Evolutionary conservation across 768 basidiomycete genomes (phyloP), one percentile per base, ranked within the genome.

Genomic region (Mrakia hoshinonis): DNA sequence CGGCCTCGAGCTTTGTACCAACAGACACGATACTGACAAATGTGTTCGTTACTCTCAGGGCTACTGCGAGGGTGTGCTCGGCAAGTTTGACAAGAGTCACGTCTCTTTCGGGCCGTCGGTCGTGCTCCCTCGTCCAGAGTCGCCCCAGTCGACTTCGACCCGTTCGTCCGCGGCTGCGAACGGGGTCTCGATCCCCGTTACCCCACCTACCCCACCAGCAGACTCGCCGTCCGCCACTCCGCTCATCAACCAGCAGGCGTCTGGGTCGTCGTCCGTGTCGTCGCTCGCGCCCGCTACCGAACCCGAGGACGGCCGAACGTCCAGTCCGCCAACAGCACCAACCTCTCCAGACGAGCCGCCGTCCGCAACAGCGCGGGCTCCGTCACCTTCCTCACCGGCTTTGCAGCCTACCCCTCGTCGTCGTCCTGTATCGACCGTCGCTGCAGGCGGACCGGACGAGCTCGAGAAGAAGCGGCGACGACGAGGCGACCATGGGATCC

Each of bases 31-130:
- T 4, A 34, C 29, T 47, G 43, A 43, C 43, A 43, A 43, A 43
- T 9, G 26, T 26, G 4, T 38, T 34, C 22, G 46, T 2, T 24
- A 7, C 18, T 39, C n/a, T 15, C 34, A 72, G 70, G 70, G 70
- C 2, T 67, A n/a, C 47, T 72, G 70, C 55, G 70, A 72, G 58
- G 70, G 70, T 22, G 70, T 72, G n/a, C 12, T 72, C 13, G 70
- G 70, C 4, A 29, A 46, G 12, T 72, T 72, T 54, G 49, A 67
- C 36, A 31, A n/a, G 9, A n/a, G 39, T 9, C 70, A 67, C 49
- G 65, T 72, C 60, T 10, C n/a, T n/a, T 72, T 72, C 36, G 31
- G 38, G 11, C 47, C 64, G 31, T 46, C 47, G 4, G 48, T 51
- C 26, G 46, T 51, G 31, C 64, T 66, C 18, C 64, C 64, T 11